Percentiles rank a stretch among this genome's conserved stretches.
These are phyloP conservation scores for Helminthosporium solani DNA, from an alignment of 2,329 filamentous ascomycete genomes.

Conservation along the genomic window DNA sequence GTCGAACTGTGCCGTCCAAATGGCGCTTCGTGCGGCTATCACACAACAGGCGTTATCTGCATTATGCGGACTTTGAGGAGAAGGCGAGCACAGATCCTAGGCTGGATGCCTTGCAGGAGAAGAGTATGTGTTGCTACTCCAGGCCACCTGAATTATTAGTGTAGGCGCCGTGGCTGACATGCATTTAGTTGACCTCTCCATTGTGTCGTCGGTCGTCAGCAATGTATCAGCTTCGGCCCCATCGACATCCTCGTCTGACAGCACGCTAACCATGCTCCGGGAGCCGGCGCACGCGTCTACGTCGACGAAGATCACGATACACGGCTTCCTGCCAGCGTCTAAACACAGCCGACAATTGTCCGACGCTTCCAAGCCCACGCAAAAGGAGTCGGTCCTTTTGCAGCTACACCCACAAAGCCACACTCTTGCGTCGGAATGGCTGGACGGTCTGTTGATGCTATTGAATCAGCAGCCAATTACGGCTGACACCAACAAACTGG, in stretches of 20 bases:
- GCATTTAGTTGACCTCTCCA: constrained; percentile 70
- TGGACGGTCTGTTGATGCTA: constrained; percentile 92
- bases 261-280: constrained; percentile 47
- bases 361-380: constrained; percentile 32
- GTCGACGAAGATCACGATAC: constrained; percentile 88
- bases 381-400: constrained; percentile 71
- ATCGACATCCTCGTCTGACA: constrained; percentile 51
- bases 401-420: constrained; percentile 80
- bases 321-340: constrained; percentile 61
- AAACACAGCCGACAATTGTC: constrained; percentile 31
- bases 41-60: constrained; percentile 85
- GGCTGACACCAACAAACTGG: constrained; percentile 88
- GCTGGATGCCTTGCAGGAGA: constrained; percentile 73
- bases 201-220: constrained; percentile 89
- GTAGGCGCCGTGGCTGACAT: constrained; percentile 30
- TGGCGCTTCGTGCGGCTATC: constrained; percentile 88
- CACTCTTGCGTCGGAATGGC: constrained; percentile 88
- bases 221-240: constrained; percentile 72
- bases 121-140: constrained; percentile 53
- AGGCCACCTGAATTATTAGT: constrained; percentile 13
- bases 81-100: constrained; percentile 66
- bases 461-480: constrained; percentile 95
- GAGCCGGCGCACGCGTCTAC: constrained; percentile 35
- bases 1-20: constrained; percentile 50
- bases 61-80: constrained; percentile 80